phyloP scores from a whole-genome alignment of 192 early-diverging fungal species.

The Radiomyces spectabilis region DNA sequence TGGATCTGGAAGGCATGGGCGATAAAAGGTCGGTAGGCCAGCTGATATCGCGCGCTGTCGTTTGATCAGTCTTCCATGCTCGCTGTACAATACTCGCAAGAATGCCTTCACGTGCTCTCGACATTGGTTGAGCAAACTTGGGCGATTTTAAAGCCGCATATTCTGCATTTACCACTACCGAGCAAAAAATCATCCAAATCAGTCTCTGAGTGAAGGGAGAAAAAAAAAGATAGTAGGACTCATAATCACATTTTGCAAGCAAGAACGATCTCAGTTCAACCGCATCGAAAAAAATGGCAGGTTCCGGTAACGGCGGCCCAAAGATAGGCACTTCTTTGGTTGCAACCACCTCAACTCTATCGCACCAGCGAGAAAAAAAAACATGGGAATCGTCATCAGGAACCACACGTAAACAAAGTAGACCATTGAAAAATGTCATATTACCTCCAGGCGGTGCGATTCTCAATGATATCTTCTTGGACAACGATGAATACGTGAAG shows the following conservation, averaged over 20 bases:
- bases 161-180: conserved; percentile 49
- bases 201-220: too few species aligned
- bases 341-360: conserved; percentile 24
- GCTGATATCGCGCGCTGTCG: too few species aligned
- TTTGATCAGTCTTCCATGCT: conserved; percentile 21
- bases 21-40: too few species aligned
- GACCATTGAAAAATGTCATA: background rate
- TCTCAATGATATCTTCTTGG: conserved; percentile 19
- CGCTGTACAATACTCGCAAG: conserved; percentile 34
- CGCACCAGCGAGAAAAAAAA: too few species aligned
- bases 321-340: conserved; percentile 43
- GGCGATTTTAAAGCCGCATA: conserved; percentile 50
- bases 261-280: conserved; percentile 30
- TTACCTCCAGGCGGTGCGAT: conserved; percentile 21
- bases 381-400: too few species aligned
- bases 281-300: conserved; percentile 31
- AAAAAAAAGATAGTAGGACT: background rate
- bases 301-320: conserved; percentile 40
- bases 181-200: conserved; percentile 9
- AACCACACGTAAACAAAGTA: background rate
- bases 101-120: conserved; percentile 43
- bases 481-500: conserved; percentile 50
- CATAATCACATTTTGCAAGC: conserved; percentile 26
- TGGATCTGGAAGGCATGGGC: too few species aligned
- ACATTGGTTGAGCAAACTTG: conserved; percentile 36